Conservation (phyloP, 345 rosid species). For the Angophora floribunda region DNA sequence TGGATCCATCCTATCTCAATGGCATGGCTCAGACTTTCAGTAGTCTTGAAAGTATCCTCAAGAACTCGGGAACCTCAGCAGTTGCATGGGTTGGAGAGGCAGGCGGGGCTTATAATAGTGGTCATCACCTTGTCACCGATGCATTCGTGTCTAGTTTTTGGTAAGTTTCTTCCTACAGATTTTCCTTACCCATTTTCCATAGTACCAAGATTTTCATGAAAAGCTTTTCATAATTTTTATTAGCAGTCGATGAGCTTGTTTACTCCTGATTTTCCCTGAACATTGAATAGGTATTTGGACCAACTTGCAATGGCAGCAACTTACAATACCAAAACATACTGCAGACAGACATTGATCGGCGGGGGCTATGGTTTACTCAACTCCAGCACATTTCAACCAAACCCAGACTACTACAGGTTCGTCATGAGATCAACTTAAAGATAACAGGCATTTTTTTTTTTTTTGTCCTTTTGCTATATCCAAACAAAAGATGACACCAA, state of each 20-base stretch:
- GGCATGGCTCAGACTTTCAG: slow-evolving; percentile 10
- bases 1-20: slow-evolving; percentile 32
- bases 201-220: not conserved
- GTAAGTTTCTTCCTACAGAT: not conserved
- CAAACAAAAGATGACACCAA: not conserved
- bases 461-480: not conserved
- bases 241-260: not conserved
- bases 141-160: slow-evolving; percentile 51
- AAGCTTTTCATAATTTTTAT: not conserved
- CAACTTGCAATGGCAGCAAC: slow-evolving; percentile 52
- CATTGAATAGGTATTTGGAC: slow-evolving; percentile 31
- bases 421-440: not conserved
- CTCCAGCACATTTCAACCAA: slow-evolving; percentile 30
- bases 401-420: slow-evolving; percentile 41
- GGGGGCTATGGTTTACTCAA: slow-evolving; percentile 53
- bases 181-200: not conserved
- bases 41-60: slow-evolving; percentile 20
- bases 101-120: slow-evolving; percentile 50
- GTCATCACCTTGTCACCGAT: slow-evolving; percentile 36
- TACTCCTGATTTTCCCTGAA: not conserved
- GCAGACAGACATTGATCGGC: slow-evolving; percentile 45
- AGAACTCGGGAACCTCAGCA: slow-evolving; percentile 18
- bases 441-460: not conserved
- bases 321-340: slow-evolving; percentile 35
- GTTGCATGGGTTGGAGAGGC: slow-evolving; percentile 66